These are phyloP conservation scores for Corymbia citriodora DNA, from an alignment of 441 rosid genomes.

Conservation along the genomic window DNA sequence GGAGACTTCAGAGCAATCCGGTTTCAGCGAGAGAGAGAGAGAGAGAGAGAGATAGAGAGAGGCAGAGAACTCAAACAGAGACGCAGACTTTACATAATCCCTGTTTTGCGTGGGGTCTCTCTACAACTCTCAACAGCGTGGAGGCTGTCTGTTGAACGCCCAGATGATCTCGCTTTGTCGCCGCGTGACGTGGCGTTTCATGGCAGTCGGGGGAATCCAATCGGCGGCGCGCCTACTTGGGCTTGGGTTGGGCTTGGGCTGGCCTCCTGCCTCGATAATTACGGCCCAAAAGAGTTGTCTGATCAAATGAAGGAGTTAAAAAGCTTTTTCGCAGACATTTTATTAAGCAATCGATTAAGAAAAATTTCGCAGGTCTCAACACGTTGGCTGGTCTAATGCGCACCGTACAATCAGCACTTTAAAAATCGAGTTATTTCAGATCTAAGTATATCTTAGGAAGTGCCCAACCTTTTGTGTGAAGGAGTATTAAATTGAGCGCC, in stretches of 20 bases:
- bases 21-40: background rate
- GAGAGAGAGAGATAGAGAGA: background rate
- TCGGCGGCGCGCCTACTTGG: background rate
- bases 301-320: background rate
- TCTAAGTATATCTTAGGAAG: background rate
- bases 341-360: accelerated
- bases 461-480: background rate
- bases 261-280: background rate
- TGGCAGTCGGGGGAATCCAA: background rate
- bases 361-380: accelerated
- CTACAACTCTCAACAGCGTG: background rate
- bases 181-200: background rate
- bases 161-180: background rate
- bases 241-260: background rate
- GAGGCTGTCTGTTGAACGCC: background rate
- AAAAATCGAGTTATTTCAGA: background rate
- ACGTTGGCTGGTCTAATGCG: background rate
- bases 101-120: background rate
- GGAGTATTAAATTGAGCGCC: background rate
- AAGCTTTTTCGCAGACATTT: background rate
- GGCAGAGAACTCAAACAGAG: background rate
- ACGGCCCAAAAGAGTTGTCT: background rate
- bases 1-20: background rate
- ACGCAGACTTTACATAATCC: background rate
- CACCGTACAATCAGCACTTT: background rate